phyloP scores from a whole-genome alignment of 2,329 filamentous ascomycete species.

The Fusarium chlamydosporum region DNA sequence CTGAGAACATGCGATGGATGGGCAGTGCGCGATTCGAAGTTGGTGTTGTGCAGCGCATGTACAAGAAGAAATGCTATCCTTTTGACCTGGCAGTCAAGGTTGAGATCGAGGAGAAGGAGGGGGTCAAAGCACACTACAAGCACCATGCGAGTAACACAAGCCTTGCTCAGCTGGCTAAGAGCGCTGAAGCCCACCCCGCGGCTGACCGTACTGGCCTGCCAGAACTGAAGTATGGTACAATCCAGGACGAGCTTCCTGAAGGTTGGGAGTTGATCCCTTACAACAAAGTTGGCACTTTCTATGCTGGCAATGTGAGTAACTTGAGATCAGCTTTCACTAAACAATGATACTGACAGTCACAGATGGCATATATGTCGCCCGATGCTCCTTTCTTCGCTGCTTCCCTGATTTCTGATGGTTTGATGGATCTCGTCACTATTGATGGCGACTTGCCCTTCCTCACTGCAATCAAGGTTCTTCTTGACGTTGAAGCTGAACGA shows the following conservation, averaged over 20 bases:
- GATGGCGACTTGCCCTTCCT: constrained; percentile 79
- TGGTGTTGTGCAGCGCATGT: constrained; percentile 82
- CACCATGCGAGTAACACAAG: constrained; percentile 58
- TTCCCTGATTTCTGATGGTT: constrained; percentile 84
- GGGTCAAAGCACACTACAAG: constrained; percentile 80
- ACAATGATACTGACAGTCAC: constrained; percentile 26
- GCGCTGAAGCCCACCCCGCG: constrained; percentile 47
- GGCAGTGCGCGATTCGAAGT: constrained; percentile 86
- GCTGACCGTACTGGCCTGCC: constrained; percentile 72
- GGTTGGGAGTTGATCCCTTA: constrained; percentile 82
- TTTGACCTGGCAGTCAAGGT: constrained; percentile 90
- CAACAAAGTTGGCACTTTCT: constrained; percentile 90
- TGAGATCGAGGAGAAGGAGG: constrained; percentile 80
- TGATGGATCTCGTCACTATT: constrained; percentile 86
- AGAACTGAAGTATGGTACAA: constrained; percentile 81
- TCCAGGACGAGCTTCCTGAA: constrained; percentile 80
- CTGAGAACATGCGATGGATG: constrained; percentile 95
- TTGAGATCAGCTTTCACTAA: too few relatives aligned
- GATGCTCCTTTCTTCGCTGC: constrained; percentile 90
- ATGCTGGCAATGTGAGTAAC: constrained; percentile 82
- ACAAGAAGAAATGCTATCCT: constrained; percentile 84
- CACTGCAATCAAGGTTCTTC: constrained; percentile 77
- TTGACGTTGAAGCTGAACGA: constrained; percentile 77
- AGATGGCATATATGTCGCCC: constrained; percentile 92
- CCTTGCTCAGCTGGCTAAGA: constrained; percentile 44